Conservation (phyloP, 495 filamentous ascomycete genomes). For the Aspergillus bridgeri region DNA sequence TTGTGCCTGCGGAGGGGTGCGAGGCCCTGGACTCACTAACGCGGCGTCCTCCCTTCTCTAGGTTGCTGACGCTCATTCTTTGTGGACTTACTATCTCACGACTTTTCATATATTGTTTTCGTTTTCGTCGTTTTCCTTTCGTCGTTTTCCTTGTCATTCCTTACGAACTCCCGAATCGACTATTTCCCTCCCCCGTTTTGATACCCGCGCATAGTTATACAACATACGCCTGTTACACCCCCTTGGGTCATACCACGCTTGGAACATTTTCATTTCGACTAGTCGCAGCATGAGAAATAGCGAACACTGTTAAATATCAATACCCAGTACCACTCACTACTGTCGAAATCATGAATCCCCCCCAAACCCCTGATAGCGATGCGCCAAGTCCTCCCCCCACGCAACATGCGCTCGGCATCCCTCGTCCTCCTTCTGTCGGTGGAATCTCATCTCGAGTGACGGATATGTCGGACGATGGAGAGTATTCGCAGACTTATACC, state of each 20-base stretch:
- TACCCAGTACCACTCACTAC: neutral
- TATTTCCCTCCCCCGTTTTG: neutral
- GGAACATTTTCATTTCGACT: neutral
- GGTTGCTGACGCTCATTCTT: slow-evolving; percentile 20
- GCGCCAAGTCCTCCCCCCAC: slow-evolving; percentile 20
- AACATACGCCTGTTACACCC: neutral
- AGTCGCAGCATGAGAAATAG: slow-evolving; percentile 22
- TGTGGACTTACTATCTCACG: neutral
- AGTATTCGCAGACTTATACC: slow-evolving; percentile 38
- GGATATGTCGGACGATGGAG: slow-evolving; percentile 58
- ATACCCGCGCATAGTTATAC: slow-evolving; percentile 1
- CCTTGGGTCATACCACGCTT: neutral
- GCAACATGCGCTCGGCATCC: slow-evolving; percentile 39
- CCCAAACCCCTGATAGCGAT: slow-evolving; percentile 22
- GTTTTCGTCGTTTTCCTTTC: neutral
- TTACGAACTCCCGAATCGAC: slow-evolving; percentile 3
- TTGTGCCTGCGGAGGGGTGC: neutral
- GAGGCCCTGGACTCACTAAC: neutral
- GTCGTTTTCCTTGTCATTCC: slow-evolving; percentile 18
- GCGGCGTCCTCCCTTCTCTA: neutral
- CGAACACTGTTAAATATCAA: slow-evolving; percentile 10
- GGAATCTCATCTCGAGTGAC: slow-evolving; percentile 85
- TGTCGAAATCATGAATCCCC: neutral
- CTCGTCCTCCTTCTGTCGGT: slow-evolving; percentile 44
- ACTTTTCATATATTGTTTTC: neutral